Conservation (phyloP, 371 early-diverging fungal species). For the Mortierella sp. region DNA sequence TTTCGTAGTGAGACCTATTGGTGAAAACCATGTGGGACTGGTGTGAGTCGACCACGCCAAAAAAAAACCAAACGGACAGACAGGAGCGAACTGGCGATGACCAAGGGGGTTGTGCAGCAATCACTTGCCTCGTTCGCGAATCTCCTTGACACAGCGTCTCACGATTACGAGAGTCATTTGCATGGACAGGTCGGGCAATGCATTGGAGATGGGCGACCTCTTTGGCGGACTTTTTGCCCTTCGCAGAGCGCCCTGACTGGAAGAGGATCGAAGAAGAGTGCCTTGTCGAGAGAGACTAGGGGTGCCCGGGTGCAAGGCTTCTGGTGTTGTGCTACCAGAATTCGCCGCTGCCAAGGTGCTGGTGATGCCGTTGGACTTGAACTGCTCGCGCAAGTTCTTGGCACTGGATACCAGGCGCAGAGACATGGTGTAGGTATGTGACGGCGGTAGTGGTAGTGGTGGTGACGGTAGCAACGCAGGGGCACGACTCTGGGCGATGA, state of each 20-base stretch:
- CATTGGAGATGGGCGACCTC: conserved; percentile 37
- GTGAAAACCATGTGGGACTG: too few relatives aligned
- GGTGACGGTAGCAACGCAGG: too few relatives aligned
- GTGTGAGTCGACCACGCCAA: too few relatives aligned
- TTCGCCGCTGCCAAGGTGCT: too few relatives aligned
- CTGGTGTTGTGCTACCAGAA: too few relatives aligned
- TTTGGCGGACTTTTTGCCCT: conserved; percentile 42
- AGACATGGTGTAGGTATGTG: too few relatives aligned
- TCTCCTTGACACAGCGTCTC: conserved; percentile 50
- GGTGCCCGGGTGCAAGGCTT: too few relatives aligned
- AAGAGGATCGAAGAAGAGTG: conserved; percentile 29
- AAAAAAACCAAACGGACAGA: too few relatives aligned
- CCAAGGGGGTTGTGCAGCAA: not conserved
- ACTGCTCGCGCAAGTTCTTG: conserved; percentile 43
- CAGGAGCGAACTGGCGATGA: too few relatives aligned
- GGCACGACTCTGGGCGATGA: too few relatives aligned
- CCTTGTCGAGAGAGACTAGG: conserved; percentile 27
- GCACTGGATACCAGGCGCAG: conserved; percentile 46
- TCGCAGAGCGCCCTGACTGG: conserved; percentile 32
- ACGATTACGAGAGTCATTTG: conserved; percentile 45
- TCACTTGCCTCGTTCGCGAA: conserved; percentile 47
- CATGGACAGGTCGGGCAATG: conserved; percentile 48
- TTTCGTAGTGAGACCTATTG: conserved; percentile 44
- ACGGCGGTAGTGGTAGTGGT: too few relatives aligned
- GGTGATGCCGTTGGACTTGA: conserved; percentile 16